Conservation (phyloP, 208 protist genomes). For the Zelonia costaricensis region DNA sequence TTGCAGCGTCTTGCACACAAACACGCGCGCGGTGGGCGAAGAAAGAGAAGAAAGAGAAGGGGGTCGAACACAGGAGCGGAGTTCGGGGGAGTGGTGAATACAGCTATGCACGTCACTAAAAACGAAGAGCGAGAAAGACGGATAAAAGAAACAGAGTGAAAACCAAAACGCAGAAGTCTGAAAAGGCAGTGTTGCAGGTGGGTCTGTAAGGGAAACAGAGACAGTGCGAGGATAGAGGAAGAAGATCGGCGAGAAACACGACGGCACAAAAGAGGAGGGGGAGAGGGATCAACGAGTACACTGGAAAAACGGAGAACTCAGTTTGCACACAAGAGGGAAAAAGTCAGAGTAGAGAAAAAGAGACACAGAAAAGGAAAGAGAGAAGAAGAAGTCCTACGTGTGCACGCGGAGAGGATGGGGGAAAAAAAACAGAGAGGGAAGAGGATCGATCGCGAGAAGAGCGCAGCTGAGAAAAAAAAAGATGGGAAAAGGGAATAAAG, state of each 20-base stretch:
- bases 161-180: slow-evolving; percentile 7
- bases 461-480: not conserved
- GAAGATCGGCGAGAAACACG: not conserved
- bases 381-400: no score
- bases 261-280: no score
- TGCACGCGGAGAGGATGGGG: no score
- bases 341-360: no score
- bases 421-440: no score
- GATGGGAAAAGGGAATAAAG: not conserved
- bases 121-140: not conserved
- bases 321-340: no score
- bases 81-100: no score
- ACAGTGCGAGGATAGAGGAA: not conserved
- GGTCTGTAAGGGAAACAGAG: not conserved
- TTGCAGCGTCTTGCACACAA: no score
- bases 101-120: not conserved
- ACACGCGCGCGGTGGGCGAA: no score
- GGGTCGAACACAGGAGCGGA: not conserved
- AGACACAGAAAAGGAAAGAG: not conserved
- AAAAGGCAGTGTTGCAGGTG: not conserved
- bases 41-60: not conserved
- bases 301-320: no score
- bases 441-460: no score
- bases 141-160: not conserved
- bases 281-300: no score